Conservation (phyloP, 2,329 filamentous ascomycete genomes). For the Botryotinia narcissicola region DNA sequence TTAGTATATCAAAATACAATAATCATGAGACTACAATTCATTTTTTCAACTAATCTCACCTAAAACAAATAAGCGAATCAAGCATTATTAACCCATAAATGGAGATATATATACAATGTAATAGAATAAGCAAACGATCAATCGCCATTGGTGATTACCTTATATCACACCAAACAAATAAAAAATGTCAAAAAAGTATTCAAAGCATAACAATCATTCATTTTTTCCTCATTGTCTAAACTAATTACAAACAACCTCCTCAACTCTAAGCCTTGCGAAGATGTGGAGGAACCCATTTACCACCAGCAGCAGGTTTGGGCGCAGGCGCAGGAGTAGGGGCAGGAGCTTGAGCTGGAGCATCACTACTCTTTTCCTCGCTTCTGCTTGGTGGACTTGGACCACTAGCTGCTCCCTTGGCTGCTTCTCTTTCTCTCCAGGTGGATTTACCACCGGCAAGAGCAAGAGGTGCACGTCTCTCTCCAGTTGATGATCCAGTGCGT, state of each 20-base stretch:
- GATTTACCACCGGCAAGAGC: slow-evolving; percentile 56
- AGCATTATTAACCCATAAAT: background rate
- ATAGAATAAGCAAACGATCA: background rate
- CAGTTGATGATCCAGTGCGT: slow-evolving; percentile 59
- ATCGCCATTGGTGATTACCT: background rate
- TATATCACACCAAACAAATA: background rate
- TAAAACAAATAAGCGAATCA: background rate
- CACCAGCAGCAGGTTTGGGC: background rate
- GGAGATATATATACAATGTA: background rate
- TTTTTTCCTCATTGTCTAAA: background rate
- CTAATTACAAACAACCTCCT: background rate
- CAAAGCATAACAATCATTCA: background rate
- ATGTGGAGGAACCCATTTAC: slow-evolving; percentile 1
- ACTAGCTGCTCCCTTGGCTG: slow-evolving; percentile 45
- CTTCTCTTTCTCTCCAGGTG: slow-evolving; percentile 60
- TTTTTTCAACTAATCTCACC: background rate
- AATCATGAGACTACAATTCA: background rate
- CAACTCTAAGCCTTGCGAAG: background rate
- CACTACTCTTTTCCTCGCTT: background rate
- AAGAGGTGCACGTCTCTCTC: slow-evolving; percentile 52
- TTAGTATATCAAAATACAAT: background rate
- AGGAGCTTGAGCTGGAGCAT: background rate
- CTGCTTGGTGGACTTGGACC: background rate
- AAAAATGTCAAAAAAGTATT: background rate
- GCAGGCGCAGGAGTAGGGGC: background rate